Conservation (phyloP, 2,329 filamentous ascomycete species). For the Tolypocladium cylindrosporum region DNA sequence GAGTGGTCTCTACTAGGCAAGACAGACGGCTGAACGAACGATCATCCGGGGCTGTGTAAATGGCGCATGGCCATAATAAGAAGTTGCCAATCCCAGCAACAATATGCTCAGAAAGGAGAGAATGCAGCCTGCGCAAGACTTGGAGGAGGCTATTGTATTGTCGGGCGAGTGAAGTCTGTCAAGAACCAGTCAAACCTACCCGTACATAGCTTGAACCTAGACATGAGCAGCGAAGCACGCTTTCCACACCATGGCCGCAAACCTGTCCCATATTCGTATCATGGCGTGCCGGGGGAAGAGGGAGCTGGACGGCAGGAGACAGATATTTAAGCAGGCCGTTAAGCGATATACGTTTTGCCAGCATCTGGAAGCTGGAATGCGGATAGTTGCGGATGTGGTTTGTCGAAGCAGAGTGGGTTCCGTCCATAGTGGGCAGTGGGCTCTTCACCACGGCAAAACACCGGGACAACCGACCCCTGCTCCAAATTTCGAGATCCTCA, state of each 20-base stretch:
- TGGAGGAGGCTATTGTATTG: background rate
- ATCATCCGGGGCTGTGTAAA: background rate
- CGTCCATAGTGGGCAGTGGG: background rate
- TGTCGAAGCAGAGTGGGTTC: background rate
- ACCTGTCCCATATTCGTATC: background rate
- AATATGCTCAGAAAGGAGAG: background rate
- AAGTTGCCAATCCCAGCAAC: background rate
- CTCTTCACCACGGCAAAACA: background rate
- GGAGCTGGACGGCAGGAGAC: too few relatives aligned
- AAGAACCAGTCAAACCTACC: background rate
- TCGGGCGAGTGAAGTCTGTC: background rate
- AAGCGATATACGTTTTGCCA: too few relatives aligned
- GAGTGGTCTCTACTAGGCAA: background rate
- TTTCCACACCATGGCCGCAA: background rate
- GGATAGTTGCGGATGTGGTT: too few relatives aligned
- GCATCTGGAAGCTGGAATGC: too few relatives aligned
- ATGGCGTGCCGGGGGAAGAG: background rate
- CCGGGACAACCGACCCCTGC: background rate
- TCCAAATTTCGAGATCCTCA: conserved; percentile 14
- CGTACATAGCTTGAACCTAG: background rate
- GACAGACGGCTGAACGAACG: background rate
- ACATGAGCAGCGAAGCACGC: background rate
- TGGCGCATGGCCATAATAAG: background rate
- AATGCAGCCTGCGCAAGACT: background rate
- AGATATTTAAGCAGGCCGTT: background rate